These are phyloP conservation scores for Coniosporium tulheliwenetii DNA, from an alignment of 2,329 filamentous ascomycete species.

Conservation along the genomic window DNA sequence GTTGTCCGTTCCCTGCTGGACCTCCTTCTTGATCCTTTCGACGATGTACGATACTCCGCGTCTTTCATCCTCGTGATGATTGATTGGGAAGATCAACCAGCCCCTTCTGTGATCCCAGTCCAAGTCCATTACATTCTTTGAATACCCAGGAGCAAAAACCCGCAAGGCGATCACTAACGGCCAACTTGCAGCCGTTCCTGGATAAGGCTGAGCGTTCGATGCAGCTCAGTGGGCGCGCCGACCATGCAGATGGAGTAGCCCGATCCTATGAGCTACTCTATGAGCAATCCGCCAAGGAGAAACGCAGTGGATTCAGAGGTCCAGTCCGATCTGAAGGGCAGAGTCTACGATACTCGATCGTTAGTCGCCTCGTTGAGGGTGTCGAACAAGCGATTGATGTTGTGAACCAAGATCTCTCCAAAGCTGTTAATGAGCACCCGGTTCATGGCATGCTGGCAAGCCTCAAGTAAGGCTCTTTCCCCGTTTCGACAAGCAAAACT, in stretches of 20 bases:
- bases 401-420: slow-evolving; percentile 49
- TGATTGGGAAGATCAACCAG: slow-evolving; percentile 16
- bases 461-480: slow-evolving; percentile 11
- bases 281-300: slow-evolving; percentile 5
- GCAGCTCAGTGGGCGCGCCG: slow-evolving; percentile 61
- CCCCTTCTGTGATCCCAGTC: no score
- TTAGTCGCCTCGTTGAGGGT: slow-evolving; percentile 41
- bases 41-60: slow-evolving; percentile 59
- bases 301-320: neutral
- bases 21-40: slow-evolving; percentile 76
- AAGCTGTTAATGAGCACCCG: slow-evolving; percentile 35
- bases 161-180: neutral
- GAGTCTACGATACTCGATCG: slow-evolving; percentile 3
- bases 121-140: no score
- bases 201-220: slow-evolving; percentile 37
- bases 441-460: slow-evolving; percentile 28
- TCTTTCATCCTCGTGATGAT: slow-evolving; percentile 35
- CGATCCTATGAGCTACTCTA: slow-evolving; percentile 58
- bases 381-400: slow-evolving; percentile 49
- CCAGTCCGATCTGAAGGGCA: no score
- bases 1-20: slow-evolving; percentile 55
- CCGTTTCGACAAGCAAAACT: slow-evolving; percentile 9
- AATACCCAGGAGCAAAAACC: slow-evolving; percentile 11
- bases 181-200: slow-evolving; percentile 10
- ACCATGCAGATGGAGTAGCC: slow-evolving; percentile 84